A percentile compares a stretch with the other conserved stretches of the same genome.
phyloP scores from a whole-genome alignment of 768 basidiomycete genomes.

The Leccinellum luteum region DNA sequence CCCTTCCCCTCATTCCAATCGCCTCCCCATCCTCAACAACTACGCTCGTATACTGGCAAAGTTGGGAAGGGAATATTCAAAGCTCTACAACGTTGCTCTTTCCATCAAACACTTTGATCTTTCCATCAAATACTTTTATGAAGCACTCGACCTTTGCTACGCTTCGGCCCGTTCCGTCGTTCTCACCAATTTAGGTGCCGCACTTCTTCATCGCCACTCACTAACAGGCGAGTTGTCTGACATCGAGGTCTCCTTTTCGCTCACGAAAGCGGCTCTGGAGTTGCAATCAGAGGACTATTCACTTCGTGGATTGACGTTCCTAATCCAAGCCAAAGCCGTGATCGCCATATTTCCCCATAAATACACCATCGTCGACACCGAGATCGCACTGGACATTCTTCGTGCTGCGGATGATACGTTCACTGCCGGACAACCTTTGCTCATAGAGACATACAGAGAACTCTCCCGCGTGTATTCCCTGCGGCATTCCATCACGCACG shows the following conservation, averaged over 20 bases:
- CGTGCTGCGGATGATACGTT: slow-evolving; percentile 10
- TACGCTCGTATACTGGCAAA: slow-evolving; percentile 12
- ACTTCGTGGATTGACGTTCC: slow-evolving; percentile 9
- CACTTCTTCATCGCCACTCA: slow-evolving; percentile 8
- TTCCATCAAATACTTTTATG: slow-evolving; percentile 16
- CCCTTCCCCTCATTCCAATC: slow-evolving; percentile 4
- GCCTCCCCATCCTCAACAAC: slow-evolving; percentile 10
- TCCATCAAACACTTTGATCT: no score
- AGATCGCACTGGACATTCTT: slow-evolving; percentile 19
- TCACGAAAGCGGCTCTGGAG: slow-evolving; percentile 11
- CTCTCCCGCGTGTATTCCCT: slow-evolving; percentile 9
- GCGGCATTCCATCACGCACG: slow-evolving; percentile 10
- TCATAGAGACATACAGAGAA: slow-evolving; percentile 11
- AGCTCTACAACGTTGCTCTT: slow-evolving; percentile 13
- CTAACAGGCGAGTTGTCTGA: slow-evolving; percentile 10
- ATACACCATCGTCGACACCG: slow-evolving; percentile 9
- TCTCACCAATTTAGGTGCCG: slow-evolving; percentile 11
- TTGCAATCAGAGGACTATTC: slow-evolving; percentile 16
- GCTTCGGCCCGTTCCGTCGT: slow-evolving; percentile 6
- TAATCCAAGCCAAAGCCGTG: slow-evolving; percentile 21
- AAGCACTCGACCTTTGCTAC: slow-evolving; percentile 16
- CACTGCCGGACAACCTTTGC: slow-evolving; percentile 6
- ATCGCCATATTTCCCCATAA: slow-evolving; percentile 7
- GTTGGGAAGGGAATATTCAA: slow-evolving; percentile 3
- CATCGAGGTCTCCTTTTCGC: slow-evolving; percentile 19